Percentiles rank a stretch among this genome's conserved stretches.
These are phyloP conservation scores for Stemphylium vesicarium DNA, from an alignment of 2,329 filamentous ascomycete genomes.

Conservation along the genomic window DNA sequence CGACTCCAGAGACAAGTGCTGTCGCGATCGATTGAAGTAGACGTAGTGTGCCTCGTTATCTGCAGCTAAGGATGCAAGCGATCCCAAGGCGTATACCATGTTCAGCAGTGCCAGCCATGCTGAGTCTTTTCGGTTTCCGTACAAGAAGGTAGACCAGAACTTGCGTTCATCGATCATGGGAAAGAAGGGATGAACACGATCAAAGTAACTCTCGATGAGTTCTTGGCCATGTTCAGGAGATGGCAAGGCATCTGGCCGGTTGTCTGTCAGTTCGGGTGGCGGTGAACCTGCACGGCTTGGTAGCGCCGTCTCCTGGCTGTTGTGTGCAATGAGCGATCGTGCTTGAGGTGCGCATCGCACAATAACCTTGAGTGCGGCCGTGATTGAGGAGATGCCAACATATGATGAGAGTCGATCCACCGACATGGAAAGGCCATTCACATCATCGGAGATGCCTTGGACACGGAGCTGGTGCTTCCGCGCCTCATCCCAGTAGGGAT, in stretches of 20 bases:
- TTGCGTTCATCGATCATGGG: constrained; percentile 76
- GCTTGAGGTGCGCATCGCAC: constrained; percentile 61
- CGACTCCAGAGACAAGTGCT: constrained; percentile 69
- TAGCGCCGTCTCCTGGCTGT: constrained; percentile 47
- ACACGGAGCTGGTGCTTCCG: constrained; percentile 51
- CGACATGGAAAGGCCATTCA: constrained; percentile 69
- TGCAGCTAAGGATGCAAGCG: constrained; percentile 69
- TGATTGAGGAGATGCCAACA: constrained; percentile 76
- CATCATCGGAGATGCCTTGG: constrained; percentile 68
- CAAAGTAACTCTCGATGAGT: constrained; percentile 77
- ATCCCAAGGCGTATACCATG: constrained; percentile 78
- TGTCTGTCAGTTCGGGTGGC: constrained; percentile 43
- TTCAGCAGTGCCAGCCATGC: constrained; percentile 77
- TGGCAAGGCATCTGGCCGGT: constrained; percentile 56
- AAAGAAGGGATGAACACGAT: constrained; percentile 72
- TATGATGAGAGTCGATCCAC: constrained; percentile 70
- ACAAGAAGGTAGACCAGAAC: constrained; percentile 70
- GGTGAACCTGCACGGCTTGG: constrained; percentile 47
- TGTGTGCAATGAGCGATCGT: constrained; percentile 55
- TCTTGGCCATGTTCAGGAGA: constrained; percentile 69
- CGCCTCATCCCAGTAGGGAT: constrained; percentile 71
- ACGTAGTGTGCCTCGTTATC: constrained; percentile 70
- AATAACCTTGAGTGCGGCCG: constrained; percentile 75
- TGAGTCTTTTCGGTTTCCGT: constrained; percentile 67
- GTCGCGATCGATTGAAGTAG: constrained; percentile 72